Evolutionary conservation across 78 protist species (phyloP).

Genomic region (Dictyostelium intermedium): DNA sequence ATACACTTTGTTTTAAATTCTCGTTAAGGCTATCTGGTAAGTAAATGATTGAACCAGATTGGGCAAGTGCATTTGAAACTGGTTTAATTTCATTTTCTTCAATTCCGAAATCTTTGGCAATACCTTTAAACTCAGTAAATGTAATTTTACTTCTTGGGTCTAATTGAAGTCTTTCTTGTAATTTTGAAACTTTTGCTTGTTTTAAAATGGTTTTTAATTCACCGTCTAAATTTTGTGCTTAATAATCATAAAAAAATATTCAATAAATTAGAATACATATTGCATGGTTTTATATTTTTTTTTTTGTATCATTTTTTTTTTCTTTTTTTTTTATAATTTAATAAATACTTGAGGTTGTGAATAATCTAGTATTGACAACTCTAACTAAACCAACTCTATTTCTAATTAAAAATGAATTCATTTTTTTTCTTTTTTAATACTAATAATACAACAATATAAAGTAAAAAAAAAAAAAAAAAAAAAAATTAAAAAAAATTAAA

Average conservation of each 20-base stretch:
- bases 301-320: background rate
- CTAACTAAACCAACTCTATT: background rate
- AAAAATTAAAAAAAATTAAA: background rate
- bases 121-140: constrained; percentile 19
- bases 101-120: constrained; percentile 35
- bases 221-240: background rate
- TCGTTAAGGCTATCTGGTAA: constrained; percentile 6
- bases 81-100: constrained; percentile 8
- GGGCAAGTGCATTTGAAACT: constrained; percentile 16
- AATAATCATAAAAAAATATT: background rate
- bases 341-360: background rate
- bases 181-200: constrained; percentile 26
- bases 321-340: background rate
- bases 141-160: constrained; percentile 77
- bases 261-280: no score
- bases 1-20: constrained; percentile 15
- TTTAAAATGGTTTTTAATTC: constrained; percentile 31
- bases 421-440: background rate
- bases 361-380: background rate
- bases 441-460: background rate
- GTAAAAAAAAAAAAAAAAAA: no score
- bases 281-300: background rate
- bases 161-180: constrained; percentile 31
- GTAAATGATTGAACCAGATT: constrained; percentile 50
- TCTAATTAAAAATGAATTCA: background rate